phyloP scores from a whole-genome alignment of 2,329 filamentous ascomycete genomes.

The Nakataea oryzae region DNA sequence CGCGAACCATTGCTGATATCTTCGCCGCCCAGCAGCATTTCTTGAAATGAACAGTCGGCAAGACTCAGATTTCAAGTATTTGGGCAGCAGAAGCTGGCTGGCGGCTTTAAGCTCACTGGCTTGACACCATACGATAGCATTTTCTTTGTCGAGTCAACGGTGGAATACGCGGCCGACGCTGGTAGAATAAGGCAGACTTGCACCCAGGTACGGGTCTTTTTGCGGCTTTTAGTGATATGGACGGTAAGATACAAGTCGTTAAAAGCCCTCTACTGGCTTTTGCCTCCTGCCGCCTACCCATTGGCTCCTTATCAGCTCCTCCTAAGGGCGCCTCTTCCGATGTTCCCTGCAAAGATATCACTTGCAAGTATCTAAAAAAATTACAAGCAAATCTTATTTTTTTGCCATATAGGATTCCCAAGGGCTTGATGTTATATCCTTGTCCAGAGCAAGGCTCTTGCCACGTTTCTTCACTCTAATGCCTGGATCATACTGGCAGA shows the following conservation, averaged over 20 bases:
- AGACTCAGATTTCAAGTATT: neutral
- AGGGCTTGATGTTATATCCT: no score
- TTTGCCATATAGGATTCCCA: no score
- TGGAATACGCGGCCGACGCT: conserved; percentile 42
- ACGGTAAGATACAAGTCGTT: neutral
- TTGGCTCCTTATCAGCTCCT: neutral
- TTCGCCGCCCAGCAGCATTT: neutral
- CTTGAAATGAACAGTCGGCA: neutral
- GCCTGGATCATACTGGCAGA: no score
- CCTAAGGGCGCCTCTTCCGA: neutral
- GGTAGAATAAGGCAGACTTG: conserved; percentile 30
- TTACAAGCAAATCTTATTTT: no score
- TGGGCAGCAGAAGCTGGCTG: neutral
- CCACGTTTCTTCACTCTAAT: no score
- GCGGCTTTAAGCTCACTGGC: conserved; percentile 32
- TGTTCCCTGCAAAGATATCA: no score
- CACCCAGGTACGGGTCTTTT: conserved; percentile 38
- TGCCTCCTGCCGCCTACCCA: neutral
- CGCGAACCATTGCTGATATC: neutral
- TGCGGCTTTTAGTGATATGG: neutral
- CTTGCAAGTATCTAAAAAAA: no score
- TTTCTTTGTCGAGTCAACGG: conserved; percentile 44
- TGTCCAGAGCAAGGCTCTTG: no score
- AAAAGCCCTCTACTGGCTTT: neutral
- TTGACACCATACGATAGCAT: conserved; percentile 43